A percentile compares a stretch with the other conserved stretches of the same genome.
Conservation (phyloP, 176 grass and related monocot genomes). For the Cenchrus purpureus region DNA sequence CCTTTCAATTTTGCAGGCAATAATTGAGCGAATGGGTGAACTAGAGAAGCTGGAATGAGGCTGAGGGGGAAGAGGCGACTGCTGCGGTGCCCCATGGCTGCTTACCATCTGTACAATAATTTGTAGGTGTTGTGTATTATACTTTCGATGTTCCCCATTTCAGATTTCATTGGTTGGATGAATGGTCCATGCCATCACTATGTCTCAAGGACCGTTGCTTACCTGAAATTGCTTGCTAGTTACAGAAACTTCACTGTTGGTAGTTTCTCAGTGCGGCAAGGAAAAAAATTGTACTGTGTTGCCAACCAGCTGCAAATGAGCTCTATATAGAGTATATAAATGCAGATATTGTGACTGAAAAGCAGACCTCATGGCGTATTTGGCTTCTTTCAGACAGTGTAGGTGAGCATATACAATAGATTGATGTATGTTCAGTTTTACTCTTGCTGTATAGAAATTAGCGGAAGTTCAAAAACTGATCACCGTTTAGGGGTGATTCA, state of each 20-base stretch:
- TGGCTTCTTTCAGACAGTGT: background rate
- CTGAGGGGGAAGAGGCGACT: background rate
- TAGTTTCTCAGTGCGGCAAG: background rate
- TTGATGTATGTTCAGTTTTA: background rate
- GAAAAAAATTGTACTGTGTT: background rate
- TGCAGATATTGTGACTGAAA: background rate
- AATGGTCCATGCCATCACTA: background rate
- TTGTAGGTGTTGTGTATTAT: background rate
- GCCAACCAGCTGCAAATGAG: background rate
- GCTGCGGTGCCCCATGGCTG: background rate
- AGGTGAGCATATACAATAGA: background rate
- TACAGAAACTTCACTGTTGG: background rate
- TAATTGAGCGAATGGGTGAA: conserved; percentile 63
- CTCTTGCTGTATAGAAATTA: background rate
- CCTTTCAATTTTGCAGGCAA: conserved; percentile 40
- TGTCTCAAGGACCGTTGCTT: background rate
- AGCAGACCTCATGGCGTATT: background rate
- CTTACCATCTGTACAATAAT: background rate
- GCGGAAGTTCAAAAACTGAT: too few relatives aligned
- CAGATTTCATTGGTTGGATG: background rate
- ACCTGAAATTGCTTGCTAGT: background rate
- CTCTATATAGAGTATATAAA: background rate
- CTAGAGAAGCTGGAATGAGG: conserved; percentile 58
- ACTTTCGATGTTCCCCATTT: background rate
- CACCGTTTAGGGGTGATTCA: too few relatives aligned